Percentiles rank a stretch among this genome's conserved stretches.
These are phyloP conservation scores for Coleophoma cylindrospora DNA, from an alignment of 2,329 filamentous ascomycete genomes.

Conservation along the genomic window DNA sequence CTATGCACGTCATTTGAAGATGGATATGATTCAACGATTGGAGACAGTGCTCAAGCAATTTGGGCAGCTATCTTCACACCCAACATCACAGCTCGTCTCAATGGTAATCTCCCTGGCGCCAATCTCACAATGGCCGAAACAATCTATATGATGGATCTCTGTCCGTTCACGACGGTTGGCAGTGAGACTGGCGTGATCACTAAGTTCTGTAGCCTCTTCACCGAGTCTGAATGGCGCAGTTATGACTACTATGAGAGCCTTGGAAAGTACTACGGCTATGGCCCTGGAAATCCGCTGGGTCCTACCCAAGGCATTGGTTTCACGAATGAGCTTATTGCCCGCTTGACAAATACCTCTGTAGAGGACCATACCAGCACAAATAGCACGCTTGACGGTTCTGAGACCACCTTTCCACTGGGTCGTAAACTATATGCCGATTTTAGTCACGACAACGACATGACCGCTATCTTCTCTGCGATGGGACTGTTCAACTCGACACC, in stretches of 20 bases:
- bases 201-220: constrained; percentile 74
- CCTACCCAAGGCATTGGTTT: constrained; percentile 85
- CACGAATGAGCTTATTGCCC: constrained; percentile 80
- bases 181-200: constrained; percentile 51
- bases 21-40: constrained; percentile 43
- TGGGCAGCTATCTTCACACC: constrained; percentile 64
- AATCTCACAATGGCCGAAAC: constrained; percentile 59
- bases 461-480: constrained; percentile 68
- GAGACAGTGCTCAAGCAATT: constrained; percentile 41
- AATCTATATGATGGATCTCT: constrained; percentile 80
- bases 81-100: constrained; percentile 64
- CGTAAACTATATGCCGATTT: constrained; percentile 78
- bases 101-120: constrained; percentile 61
- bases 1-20: constrained; percentile 67
- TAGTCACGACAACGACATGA: constrained; percentile 87
- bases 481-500: constrained; percentile 68
- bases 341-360: constrained; percentile 66
- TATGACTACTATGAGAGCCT: constrained; percentile 81
- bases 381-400: constrained; percentile 63
- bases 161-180: constrained; percentile 78
- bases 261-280: constrained; percentile 80
- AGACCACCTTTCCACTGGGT: constrained; percentile 67
- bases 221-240: constrained; percentile 62
- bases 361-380: constrained; percentile 73
- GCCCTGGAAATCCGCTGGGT: constrained; percentile 71